These are phyloP conservation scores for Parastagonospora avenae DNA, from an alignment of 2,329 filamentous ascomycete genomes.

Conservation along the genomic window DNA sequence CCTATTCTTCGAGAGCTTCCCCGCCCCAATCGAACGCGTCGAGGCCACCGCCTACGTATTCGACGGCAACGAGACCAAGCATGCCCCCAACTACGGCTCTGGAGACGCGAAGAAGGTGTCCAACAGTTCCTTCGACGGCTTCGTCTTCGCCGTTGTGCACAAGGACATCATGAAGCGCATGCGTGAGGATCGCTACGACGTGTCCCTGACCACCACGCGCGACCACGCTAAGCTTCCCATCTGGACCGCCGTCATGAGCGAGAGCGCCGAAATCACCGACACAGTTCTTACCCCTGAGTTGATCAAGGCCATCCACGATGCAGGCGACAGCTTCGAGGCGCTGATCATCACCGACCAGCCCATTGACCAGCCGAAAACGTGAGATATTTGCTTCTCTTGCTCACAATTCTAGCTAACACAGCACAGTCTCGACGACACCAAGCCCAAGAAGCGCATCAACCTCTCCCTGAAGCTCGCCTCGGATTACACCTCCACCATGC, in stretches of 20 bases:
- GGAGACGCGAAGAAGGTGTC: constrained; percentile 65
- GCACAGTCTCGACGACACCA: constrained; percentile 77
- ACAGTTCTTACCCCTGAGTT: constrained; percentile 86
- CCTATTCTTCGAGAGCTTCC: constrained; percentile 80
- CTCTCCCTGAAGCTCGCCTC: constrained; percentile 73
- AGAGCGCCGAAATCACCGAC: constrained; percentile 94
- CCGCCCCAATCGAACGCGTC: constrained; percentile 70
- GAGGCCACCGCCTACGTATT: constrained; percentile 85
- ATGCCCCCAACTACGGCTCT: constrained; percentile 69
- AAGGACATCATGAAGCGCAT: constrained; percentile 91
- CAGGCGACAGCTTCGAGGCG: constrained; percentile 78
- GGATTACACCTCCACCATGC: constrained; percentile 64
- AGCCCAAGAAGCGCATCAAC: constrained; percentile 83
- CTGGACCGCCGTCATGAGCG: constrained; percentile 95
- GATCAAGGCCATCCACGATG: constrained; percentile 75
- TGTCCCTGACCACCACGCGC: constrained; percentile 91
- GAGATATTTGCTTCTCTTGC: constrained; percentile 47
- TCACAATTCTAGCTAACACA: constrained; percentile 5
- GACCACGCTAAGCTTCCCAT: constrained; percentile 86
- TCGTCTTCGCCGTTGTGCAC: constrained; percentile 94
- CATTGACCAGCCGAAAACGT: constrained; percentile 83
- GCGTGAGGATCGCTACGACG: constrained; percentile 90
- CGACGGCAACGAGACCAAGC: constrained; percentile 84
- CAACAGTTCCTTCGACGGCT: constrained; percentile 77
- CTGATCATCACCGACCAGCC: constrained; percentile 91